phyloP scores from a whole-genome alignment of 2,329 filamentous ascomycete species.

The Alternaria longipes region DNA sequence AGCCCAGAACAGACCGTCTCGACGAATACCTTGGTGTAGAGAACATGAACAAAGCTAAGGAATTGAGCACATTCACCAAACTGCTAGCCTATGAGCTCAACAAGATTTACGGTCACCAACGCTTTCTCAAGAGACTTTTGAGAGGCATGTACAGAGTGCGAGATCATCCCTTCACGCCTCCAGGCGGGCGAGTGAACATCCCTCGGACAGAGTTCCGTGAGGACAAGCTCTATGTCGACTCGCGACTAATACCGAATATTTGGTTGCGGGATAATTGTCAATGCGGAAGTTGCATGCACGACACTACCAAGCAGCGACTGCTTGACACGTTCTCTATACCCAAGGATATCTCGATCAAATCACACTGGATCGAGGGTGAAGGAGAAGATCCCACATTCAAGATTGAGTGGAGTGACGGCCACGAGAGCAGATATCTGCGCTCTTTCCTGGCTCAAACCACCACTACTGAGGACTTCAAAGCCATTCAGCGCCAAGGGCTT shows the following conservation, averaged over 20 bases:
- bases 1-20: not conserved
- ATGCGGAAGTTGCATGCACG: constrained; percentile 72
- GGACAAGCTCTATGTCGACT: constrained; percentile 9
- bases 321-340: constrained; percentile 70
- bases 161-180: too few relatives aligned
- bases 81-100: not conserved
- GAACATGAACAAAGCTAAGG: not conserved
- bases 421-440: constrained; percentile 73
- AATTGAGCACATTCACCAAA: not conserved
- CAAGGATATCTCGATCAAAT: constrained; percentile 36
- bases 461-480: constrained; percentile 52
- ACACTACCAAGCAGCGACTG: constrained; percentile 73
- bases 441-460: constrained; percentile 63
- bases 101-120: not conserved
- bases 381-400: constrained; percentile 20
- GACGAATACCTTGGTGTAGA: not conserved
- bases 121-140: not conserved
- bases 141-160: constrained; percentile 8
- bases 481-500: constrained; percentile 39
- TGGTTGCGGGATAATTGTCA: constrained; percentile 72
- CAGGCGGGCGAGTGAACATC: not conserved
- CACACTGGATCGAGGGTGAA: constrained; percentile 10
- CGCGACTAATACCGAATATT: constrained; percentile 43
- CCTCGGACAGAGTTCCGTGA: not conserved
- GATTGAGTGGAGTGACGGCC: constrained; percentile 63